These are phyloP conservation scores for Arthrobotrys conoides DNA, from an alignment of 2,329 filamentous ascomycete species.

Conservation along the genomic window DNA sequence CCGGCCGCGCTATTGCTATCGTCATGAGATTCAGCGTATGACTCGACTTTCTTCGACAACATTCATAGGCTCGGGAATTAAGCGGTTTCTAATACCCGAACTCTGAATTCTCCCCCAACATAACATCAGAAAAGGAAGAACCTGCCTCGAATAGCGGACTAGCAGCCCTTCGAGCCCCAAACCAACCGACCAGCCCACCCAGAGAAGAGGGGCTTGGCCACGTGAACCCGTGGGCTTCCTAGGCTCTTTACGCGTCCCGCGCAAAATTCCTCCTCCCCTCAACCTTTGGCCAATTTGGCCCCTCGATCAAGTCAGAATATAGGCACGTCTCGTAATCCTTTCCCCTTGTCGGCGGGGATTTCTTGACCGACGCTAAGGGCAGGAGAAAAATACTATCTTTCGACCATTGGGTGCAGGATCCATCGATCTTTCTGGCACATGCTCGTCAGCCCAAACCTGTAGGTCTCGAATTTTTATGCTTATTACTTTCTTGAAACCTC, in stretches of 20 bases:
- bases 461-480: conserved; percentile 20
- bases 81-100: conserved; percentile 32
- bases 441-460: conserved; percentile 30
- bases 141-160: conserved; percentile 39
- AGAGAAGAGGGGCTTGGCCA: conserved; percentile 47
- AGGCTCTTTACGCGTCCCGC: conserved; percentile 58
- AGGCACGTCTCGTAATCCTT: conserved; percentile 28
- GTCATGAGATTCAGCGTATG: conserved; percentile 46
- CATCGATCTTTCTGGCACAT: conserved; percentile 36
- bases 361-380: conserved; percentile 51
- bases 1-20: conserved; percentile 26
- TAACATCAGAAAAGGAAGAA: conserved; percentile 52
- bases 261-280: conserved; percentile 53
- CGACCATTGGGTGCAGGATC: conserved; percentile 54
- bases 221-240: conserved; percentile 56
- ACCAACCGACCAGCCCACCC: conserved; percentile 39
- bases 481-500: conserved; percentile 38
- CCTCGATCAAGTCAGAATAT: conserved; percentile 38
- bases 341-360: conserved; percentile 61
- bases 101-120: conserved; percentile 29
- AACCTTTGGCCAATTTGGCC: conserved; percentile 47
- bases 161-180: conserved; percentile 18
- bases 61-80: conserved; percentile 57
- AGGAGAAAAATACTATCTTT: conserved; percentile 35
- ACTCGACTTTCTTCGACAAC: conserved; percentile 49